phyloP scores from a whole-genome alignment of 768 basidiomycete genomes.

The Mrakia blollopis region DNA sequence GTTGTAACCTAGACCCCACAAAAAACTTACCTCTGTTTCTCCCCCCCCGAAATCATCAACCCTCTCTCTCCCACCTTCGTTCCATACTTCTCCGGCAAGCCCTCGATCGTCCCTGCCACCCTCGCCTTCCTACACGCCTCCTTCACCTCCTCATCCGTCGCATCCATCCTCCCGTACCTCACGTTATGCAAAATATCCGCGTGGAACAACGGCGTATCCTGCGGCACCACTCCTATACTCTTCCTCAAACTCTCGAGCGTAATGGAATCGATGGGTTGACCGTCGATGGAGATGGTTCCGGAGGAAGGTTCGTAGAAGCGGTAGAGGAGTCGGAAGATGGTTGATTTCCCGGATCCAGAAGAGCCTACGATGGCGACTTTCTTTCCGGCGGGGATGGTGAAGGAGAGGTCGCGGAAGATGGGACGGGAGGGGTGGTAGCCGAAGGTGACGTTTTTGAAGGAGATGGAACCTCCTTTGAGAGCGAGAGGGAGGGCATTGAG shows the following conservation, averaged over 20 bases:
- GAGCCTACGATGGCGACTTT: constrained; percentile 97
- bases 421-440: constrained; percentile 86
- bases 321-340: constrained; percentile 87
- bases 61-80: constrained; percentile 96
- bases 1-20: too few relatives aligned
- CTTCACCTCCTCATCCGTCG: constrained; percentile 81
- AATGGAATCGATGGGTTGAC: constrained; percentile 72
- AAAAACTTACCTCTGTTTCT: constrained; percentile 68
- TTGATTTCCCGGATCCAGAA: constrained; percentile 95
- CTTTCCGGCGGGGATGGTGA: constrained; percentile 90
- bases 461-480: constrained; percentile 76
- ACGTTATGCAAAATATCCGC: constrained; percentile 93
- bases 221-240: constrained; percentile 83
- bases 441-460: constrained; percentile 87
- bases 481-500: constrained; percentile 62
- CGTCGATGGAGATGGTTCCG: constrained; percentile 76
- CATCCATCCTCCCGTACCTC: constrained; percentile 80
- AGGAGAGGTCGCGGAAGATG: constrained; percentile 81
- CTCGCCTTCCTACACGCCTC: constrained; percentile 80
- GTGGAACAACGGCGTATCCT: constrained; percentile 97
- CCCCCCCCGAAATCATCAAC: constrained; percentile 96
- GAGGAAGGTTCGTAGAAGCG: constrained; percentile 83
- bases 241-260: constrained; percentile 66
- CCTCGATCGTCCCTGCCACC: constrained; percentile 71
- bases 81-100: constrained; percentile 75